These are phyloP conservation scores for Boletus pseudo-olivaceus DNA, from an alignment of 768 basidiomycete genomes.

Conservation along the genomic window DNA sequence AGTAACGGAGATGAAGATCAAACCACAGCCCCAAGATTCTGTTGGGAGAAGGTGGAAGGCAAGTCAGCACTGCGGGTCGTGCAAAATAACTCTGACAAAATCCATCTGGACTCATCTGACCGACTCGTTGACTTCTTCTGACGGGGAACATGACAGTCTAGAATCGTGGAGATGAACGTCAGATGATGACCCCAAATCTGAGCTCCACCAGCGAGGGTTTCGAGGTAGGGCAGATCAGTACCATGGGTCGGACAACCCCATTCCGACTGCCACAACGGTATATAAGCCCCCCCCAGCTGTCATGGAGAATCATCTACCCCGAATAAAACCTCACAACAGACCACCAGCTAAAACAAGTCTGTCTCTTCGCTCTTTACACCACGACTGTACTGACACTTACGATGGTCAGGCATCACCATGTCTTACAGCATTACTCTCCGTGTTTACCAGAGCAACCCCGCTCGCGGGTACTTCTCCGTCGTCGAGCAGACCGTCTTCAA, in stretches of 20 bases:
- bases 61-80: no score
- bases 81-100: no score
- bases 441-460: constrained; percentile 5
- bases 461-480: neutral
- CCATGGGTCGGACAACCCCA: neutral
- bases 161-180: neutral
- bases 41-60: no score
- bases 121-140: no score
- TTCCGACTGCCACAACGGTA: neutral
- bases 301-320: neutral
- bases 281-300: neutral
- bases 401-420: neutral
- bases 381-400: neutral
- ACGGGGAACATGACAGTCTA: no score
- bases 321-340: neutral
- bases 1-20: no score
- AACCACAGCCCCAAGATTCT: no score
- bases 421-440: constrained; percentile 1
- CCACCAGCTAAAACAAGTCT: neutral
- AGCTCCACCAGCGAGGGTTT: neutral
- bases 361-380: neutral
- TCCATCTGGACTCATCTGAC: no score
- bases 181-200: neutral
- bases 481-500: constrained; percentile 7
- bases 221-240: neutral